Evolutionary conservation across 1,284 basidiomycete genomes (phyloP), one percentile per base, ranked within the genome.

Genomic region (Xerocomus amazonicus): DNA sequence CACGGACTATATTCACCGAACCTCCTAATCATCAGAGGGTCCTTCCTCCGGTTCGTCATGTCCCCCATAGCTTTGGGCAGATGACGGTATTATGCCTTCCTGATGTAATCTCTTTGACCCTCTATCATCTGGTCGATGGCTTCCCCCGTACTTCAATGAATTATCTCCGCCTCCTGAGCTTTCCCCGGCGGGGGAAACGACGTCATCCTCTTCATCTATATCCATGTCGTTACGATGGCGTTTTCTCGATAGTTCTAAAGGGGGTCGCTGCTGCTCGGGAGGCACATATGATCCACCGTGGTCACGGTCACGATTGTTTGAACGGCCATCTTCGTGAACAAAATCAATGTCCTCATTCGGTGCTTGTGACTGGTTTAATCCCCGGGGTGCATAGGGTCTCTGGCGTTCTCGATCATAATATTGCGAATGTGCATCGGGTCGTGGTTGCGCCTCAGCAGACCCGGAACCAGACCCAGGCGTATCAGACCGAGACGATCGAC

Each of bases 161-260:
- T 54, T 56, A 55, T 69, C 62, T 45, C 62, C 53, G 48, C 59
- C 61, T 75, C 66, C 63, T 56, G 67, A 68, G 35, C 51, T 55
- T 16, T 67, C 66, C 43, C 68, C 54, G n/a, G 56, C 40, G 45
- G 60, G 59, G 75, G 57, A 67, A 52, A 64, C 68, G 56, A 74
- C 71, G 48, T 75, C 76, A 58, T 72, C 73, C 42, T 80, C 68
- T 29, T 59, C 68, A 48, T 73, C 80, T 45, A 80, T 70, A 42
- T 85, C 82, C 79, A 83, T 80, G 45, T 84, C 82, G 45, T 75
- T 75, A 52, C 80, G 72, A 53, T 69, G 73, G 50, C 83, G 74
- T 60, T 83, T 84, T 60, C 80, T 74, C 47, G 79, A 72, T 44
- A 62, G 13, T 36, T 66, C 69, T 49, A 60, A 53, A 65, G 51